Evolutionary conservation across 225 moss, liverwort and hornwort genomes (phyloP).

Genomic region (Physcomitrellopsis africana): DNA sequence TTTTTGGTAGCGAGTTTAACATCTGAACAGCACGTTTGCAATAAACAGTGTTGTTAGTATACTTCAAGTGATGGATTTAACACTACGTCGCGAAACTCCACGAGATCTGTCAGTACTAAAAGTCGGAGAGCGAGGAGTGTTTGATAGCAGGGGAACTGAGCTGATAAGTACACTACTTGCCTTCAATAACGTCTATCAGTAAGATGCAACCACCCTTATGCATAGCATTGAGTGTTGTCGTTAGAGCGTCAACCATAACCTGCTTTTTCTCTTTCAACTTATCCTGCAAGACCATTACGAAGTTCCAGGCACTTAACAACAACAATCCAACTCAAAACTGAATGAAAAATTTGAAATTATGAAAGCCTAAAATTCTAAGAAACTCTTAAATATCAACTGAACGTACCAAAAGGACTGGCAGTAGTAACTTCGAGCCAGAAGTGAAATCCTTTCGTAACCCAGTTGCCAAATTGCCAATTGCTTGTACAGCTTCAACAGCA

Average conservation of each 20-base stretch:
- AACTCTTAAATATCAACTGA: slow-evolving; percentile 1
- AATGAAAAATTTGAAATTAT: background rate
- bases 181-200: slow-evolving; percentile 84
- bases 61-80: background rate
- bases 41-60: slow-evolving; percentile 8
- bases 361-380: background rate
- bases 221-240: slow-evolving; percentile 76
- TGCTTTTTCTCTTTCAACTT: slow-evolving; percentile 94
- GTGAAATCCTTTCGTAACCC: slow-evolving; percentile 93
- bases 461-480: slow-evolving; percentile 85
- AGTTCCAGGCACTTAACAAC: slow-evolving; percentile 10
- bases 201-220: slow-evolving; percentile 83
- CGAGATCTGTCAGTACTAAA: background rate
- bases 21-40: slow-evolving; percentile 49
- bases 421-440: slow-evolving; percentile 75
- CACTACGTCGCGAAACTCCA: background rate
- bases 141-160: slow-evolving; percentile 2
- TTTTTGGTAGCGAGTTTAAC: slow-evolving; percentile 91
- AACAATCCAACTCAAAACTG: background rate
- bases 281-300: slow-evolving; percentile 46
- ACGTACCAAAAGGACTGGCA: slow-evolving; percentile 82
- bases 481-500: slow-evolving; percentile 97
- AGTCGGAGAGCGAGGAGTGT: background rate
- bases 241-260: slow-evolving; percentile 92
- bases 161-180: slow-evolving; percentile 32